Base-by-base conservation (phyloP, 1,139 yeast species). In the Suhomyces chickasaworum region DNA sequence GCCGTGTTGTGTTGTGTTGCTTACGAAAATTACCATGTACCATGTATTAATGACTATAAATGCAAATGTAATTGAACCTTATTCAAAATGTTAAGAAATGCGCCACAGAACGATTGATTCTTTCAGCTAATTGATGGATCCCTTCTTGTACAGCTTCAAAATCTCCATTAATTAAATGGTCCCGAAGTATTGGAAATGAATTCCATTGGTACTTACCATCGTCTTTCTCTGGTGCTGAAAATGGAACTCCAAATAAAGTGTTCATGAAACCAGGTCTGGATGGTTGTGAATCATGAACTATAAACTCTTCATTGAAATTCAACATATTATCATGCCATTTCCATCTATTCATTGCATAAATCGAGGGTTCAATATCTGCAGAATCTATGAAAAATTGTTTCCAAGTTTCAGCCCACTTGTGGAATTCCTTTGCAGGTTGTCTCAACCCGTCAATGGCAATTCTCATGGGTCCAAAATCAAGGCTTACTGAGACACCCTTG, bases 181-280 rank as follows among this genome's bases (percentile, higher is more conserved):
- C 95, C 52, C 95, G 75, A 2, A 89, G 72, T 4, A 78, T 77
- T 0, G 98, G 97, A 58, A 87, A 88, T 3, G 89, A 76, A 64
- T 84, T 82, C 79, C 88, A 83, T 46, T 77, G 73, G 52, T 69
- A 76, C 17, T 56, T 53, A 7, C 59, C 58, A 35, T 63, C 65
- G 10, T 47, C 50, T 7, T 36, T 18, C 2, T 55, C 55, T 0
- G 88, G 89, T 2, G 83, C 81, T 63, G 77, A 70, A 44, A 75
- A 62, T 41, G 89, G 83, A 6, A 88, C 84, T 0, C 97, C 97
- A 62, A 83, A 82, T 8, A 91, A 58, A 1, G 75, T 63, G 59
- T 89, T 90, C 58, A 78, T 75, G 59, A 81, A 87, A 71, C 95
- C 91, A 17, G 80, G 73, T 39, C 96, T 73, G 5, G 68, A 61